These are phyloP conservation scores for Sporisorium iseilematis-ciliati DNA, from an alignment of 1,284 basidiomycete species.

Conservation along the genomic window DNA sequence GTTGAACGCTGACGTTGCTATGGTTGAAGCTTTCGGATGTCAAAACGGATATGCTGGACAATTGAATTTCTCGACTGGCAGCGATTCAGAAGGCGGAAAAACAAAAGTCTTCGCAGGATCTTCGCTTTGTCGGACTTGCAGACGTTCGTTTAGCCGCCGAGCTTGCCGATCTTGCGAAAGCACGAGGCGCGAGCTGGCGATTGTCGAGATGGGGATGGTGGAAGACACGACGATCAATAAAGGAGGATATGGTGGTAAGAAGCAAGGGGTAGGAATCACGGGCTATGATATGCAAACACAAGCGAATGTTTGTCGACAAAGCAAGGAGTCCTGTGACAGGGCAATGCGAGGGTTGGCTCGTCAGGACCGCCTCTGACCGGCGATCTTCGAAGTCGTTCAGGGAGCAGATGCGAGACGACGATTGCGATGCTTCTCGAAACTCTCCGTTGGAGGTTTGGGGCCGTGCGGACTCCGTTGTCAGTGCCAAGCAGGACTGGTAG, in stretches of 20 bases:
- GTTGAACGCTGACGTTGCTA: no score
- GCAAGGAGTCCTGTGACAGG: conserved; percentile 13
- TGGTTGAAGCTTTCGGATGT: no score
- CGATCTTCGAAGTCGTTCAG: background rate
- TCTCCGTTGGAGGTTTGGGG: background rate
- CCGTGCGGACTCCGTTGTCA: no score
- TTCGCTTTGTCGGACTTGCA: no score
- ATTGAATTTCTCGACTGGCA: no score
- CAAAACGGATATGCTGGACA: no score
- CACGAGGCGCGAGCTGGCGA: no score
- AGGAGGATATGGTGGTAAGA: background rate
- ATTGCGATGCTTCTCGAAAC: background rate
- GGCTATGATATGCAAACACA: background rate
- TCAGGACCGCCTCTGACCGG: background rate
- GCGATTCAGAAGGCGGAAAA: no score
- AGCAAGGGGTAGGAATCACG: conserved; percentile 25
- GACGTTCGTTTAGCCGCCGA: no score
- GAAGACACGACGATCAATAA: background rate
- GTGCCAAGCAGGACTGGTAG: no score
- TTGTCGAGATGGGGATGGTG: background rate
- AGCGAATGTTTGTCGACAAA: conserved; percentile 23
- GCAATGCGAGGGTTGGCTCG: conserved; percentile 16
- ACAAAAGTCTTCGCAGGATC: no score
- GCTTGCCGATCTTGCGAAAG: no score
- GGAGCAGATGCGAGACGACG: background rate